Base-by-base conservation (phyloP, 2,329 filamentous ascomycete genomes). In the Fonsecaea pedrosoi region DNA sequence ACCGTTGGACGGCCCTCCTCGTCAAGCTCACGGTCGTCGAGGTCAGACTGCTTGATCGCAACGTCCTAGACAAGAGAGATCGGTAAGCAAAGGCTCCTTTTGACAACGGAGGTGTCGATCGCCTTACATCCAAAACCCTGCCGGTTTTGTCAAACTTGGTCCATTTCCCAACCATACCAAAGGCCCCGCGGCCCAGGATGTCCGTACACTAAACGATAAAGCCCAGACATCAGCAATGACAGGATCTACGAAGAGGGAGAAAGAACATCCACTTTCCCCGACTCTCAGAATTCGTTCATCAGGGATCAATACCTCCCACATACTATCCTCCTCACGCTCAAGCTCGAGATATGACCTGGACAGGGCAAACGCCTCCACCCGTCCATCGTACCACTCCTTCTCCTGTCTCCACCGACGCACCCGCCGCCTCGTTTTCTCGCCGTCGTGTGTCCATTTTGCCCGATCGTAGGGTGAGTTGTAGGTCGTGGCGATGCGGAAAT, bases 111-210 rank as follows among this genome's bases (percentile, higher is more conserved):
- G 25, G 25, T 25, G 25, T 25, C 2, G 25, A 54, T 40, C 12
- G 8, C 2, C 68, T 62, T 54, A 67, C 68, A 56, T 70, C 68
- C 7, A 66, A 9, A 3, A 21, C 54, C 13, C 40, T 65, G 13
- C 65, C 65, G 6, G 57, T 21, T 10, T 18, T 50, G 35, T 67
- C 65, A 45, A 60, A 68, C 25, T 68, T 68, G 35, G 54, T 35
- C 65, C 65, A 70, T 54, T 64, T 40, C 2, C 68, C 68, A 4
- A 70, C 68, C 59, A 70, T 60, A 1, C 68, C 68, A 50, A 70
- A 70, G 10, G 62, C 40, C 10, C 68, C 68, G 12, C 25, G 30
- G 2, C 68, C 68, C 9, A 70, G 54, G 18, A 70, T 53, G 13
- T 64, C 65, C 10, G 57, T 63, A 54, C 68, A 70, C 68, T 69